Evolutionary conservation across 345 rosid genomes (phyloP).

Genomic region (Microcos paniculata): DNA sequence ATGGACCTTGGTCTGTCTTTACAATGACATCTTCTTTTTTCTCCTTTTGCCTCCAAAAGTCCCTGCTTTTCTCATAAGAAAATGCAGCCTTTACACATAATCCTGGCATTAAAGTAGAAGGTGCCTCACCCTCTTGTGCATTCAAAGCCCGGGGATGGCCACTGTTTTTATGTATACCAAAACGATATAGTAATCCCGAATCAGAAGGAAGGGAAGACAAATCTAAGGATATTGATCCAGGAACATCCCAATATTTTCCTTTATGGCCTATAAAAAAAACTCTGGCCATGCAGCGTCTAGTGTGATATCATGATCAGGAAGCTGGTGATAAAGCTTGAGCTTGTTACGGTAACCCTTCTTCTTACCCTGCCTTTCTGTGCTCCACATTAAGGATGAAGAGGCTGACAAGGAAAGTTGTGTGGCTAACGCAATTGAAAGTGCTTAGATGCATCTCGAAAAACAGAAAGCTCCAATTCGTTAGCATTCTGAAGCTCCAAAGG

Average conservation of each 20-base stretch:
- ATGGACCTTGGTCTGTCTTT: conserved; percentile 44
- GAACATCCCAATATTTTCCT: conserved; percentile 87
- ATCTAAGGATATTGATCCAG: conserved; percentile 72
- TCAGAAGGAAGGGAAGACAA: conserved; percentile 55
- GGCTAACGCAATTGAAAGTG: conserved; percentile 52
- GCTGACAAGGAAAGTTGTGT: conserved; percentile 56
- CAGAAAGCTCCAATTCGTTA: conserved; percentile 50
- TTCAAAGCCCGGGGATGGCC: conserved; percentile 55
- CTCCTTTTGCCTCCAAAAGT: conserved; percentile 66
- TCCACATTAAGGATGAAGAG: conserved; percentile 47
- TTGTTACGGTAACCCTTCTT: conserved; percentile 53
- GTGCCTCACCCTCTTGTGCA: conserved; percentile 40
- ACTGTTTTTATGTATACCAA: conserved; percentile 62
- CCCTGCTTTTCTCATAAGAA: conserved; percentile 65
- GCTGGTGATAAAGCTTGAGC: conserved; percentile 70
- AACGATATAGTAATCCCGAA: conserved; percentile 63
- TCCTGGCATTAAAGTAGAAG: conserved; percentile 70
- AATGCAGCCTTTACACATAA: conserved; percentile 77
- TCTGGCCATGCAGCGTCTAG: conserved; percentile 92
- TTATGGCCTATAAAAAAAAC: conserved; percentile 63
- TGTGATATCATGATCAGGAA: conserved; percentile 68
- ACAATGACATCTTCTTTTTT: conserved; percentile 30
- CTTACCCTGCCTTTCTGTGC: conserved; percentile 61
- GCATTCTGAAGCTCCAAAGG: conserved; percentile 61
- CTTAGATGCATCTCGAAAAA: conserved; percentile 49